phyloP scores from a whole-genome alignment of 495 filamentous ascomycete genomes.

The Parathielavia appendiculata region DNA sequence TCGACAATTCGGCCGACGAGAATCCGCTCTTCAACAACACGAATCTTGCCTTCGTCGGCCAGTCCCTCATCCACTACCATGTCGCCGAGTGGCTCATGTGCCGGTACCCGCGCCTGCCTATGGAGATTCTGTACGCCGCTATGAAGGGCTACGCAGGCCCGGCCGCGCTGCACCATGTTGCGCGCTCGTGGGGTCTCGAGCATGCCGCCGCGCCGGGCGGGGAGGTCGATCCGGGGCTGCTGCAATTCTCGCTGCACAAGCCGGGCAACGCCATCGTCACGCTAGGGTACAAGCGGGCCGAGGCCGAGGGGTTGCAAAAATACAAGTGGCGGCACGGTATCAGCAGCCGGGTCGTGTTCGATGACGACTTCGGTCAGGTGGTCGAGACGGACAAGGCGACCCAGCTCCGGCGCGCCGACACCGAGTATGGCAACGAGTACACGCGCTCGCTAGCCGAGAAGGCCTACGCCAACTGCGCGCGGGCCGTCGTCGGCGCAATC shows the following conservation, averaged over 20 bases:
- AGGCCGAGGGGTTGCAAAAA: conserved; percentile 34
- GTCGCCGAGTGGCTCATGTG: conserved; percentile 79
- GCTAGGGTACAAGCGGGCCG: conserved; percentile 40
- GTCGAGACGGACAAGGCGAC: conserved; percentile 20
- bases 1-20: conserved; percentile 76
- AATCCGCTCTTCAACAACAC: conserved; percentile 53
- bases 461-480: conserved; percentile 60
- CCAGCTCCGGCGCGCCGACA: conserved; percentile 12
- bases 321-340: conserved; percentile 64
- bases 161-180: conserved; percentile 61
- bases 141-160: conserved; percentile 76
- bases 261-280: conserved; percentile 49
- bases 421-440: conserved; percentile 29
- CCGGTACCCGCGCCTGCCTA: conserved; percentile 83
- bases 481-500: conserved; percentile 74
- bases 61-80: conserved; percentile 78
- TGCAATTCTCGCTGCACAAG: conserved; percentile 66
- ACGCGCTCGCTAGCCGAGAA: conserved; percentile 29
- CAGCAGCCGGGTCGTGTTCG: conserved; percentile 65
- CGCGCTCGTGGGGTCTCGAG: conserved; percentile 87
- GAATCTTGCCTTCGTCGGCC: conserved; percentile 74
- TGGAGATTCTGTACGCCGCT: conserved; percentile 73
- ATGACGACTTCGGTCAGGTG: conserved; percentile 72
- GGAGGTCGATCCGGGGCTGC: conserved; percentile 88
- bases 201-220: conserved; percentile 72